Evolutionary conservation across 169 alveolate species (phyloP).

Genomic region (Hepatocystis sp.): DNA sequence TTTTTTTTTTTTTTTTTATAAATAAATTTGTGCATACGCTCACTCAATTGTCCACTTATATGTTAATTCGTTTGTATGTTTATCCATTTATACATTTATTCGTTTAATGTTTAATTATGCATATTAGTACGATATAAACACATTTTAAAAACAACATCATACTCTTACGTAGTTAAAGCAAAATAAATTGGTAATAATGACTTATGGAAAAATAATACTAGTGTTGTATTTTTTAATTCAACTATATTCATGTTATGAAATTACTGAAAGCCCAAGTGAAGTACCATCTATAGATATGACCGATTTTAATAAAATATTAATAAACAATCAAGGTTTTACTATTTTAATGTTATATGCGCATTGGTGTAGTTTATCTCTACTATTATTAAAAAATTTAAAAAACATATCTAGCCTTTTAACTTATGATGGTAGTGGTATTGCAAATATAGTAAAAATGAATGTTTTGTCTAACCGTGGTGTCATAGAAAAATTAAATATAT

Average conservation of each 20-base stretch:
- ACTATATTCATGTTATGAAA: slow-evolving; percentile 1
- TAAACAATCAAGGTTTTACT: slow-evolving; percentile 23
- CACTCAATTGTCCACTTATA: too few relatives aligned
- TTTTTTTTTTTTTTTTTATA: too few relatives aligned
- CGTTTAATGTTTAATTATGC: too few relatives aligned
- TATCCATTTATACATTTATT: too few relatives aligned
- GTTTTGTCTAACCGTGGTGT: slow-evolving; percentile 23
- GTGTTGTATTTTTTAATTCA: slow-evolving; percentile 18
- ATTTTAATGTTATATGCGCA: slow-evolving; percentile 56
- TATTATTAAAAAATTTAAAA: slow-evolving; percentile 37
- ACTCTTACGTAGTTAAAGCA: neutral
- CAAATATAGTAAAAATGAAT: slow-evolving; percentile 49
- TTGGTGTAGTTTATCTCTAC: slow-evolving; percentile 47
- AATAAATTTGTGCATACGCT: too few relatives aligned
- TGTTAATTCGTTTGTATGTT: too few relatives aligned
- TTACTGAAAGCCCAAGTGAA: slow-evolving; percentile 1
- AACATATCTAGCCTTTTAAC: slow-evolving; percentile 33
- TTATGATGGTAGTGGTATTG: slow-evolving; percentile 14
- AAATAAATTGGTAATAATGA: slow-evolving; percentile 16
- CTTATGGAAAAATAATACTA: slow-evolving; percentile 1
- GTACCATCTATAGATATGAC: slow-evolving; percentile 14
- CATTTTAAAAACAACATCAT: neutral
- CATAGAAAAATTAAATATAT: slow-evolving; percentile 39
- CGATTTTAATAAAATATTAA: slow-evolving; percentile 18
- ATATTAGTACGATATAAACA: neutral